Conservation (phyloP, 2,329 filamentous ascomycete genomes). For the Thielaviopsis cerberus region DNA sequence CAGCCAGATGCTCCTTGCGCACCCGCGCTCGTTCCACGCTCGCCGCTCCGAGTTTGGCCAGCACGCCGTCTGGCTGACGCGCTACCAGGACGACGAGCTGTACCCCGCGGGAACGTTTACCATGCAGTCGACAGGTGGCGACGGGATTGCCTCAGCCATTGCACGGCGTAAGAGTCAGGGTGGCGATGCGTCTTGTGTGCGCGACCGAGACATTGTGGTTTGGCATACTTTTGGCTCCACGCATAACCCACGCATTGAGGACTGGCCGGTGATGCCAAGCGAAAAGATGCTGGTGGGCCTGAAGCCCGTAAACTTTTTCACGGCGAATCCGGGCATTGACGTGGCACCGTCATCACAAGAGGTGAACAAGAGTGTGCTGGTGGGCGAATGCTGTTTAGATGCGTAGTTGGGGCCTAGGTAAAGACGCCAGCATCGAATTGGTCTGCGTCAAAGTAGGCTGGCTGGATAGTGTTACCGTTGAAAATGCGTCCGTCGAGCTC, state of each 20-base stretch:
- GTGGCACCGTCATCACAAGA: slow-evolving; percentile 25
- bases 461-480: slow-evolving; percentile 68
- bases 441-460: slow-evolving; percentile 64
- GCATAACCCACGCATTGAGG: slow-evolving; percentile 45
- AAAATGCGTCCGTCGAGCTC: slow-evolving; percentile 75
- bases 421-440: slow-evolving; percentile 58
- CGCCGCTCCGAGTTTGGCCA: slow-evolving; percentile 25
- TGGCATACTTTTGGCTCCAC: slow-evolving; percentile 43
- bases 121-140: slow-evolving; percentile 28
- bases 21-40: slow-evolving; percentile 22
- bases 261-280: slow-evolving; percentile 51
- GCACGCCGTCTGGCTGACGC: slow-evolving; percentile 28
- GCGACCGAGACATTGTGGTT: slow-evolving; percentile 34
- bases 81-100: slow-evolving; percentile 24
- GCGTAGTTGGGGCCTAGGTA: too few species aligned
- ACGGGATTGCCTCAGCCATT: slow-evolving; percentile 24
- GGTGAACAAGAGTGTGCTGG: slow-evolving; percentile 19
- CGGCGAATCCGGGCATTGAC: slow-evolving; percentile 31
- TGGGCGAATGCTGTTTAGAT: slow-evolving; percentile 4
- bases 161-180: slow-evolving; percentile 17
- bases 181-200: slow-evolving; percentile 24
- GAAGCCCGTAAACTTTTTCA: slow-evolving; percentile 36
- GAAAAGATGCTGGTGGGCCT: slow-evolving; percentile 34
- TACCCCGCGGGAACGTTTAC: slow-evolving; percentile 26
- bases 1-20: slow-evolving; percentile 28